Evolutionary conservation across 2,329 filamentous ascomycete species (phyloP), one percentile per base, ranked within the genome.

Genomic region (Colletotrichum sp.): DNA sequence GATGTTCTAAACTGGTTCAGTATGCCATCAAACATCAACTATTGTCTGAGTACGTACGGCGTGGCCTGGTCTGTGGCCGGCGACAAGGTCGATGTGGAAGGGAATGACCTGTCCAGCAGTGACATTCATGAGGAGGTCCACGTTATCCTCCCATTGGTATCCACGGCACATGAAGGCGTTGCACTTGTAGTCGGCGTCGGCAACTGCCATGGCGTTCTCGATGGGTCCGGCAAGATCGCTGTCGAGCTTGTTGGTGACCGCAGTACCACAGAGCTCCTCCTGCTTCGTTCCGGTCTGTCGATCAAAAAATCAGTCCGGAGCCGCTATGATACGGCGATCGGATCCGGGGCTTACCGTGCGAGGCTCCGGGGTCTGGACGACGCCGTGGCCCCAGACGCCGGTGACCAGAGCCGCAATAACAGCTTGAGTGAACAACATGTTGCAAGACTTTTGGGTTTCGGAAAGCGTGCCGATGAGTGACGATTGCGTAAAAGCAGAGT

Each of bases 71-170:
- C 80, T 80, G 77, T 87, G 85, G 1, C 84, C 84, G 4, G 84
- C 83, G 26, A 84, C 80, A 28, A 87, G 83, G 21, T 84, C 83
- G 32, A 86, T 82, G 10, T 81, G 80, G 72, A 86, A 85, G 56
- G 82, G 79, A 34, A 87, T 77, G 4, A 80, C 80, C 68, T 86
- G 79, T 15, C 85, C 84, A 15, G 83, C 78, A 4, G 70, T 78
- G 32, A 81, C 78, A 1, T 38, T 58, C 12, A 78, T 76, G n/a
- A 81, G 79, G 15, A 80, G 79, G 21, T 79, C 79, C 18, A 56
- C 58, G 67, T 83, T 83, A 61, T 83, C 80, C 34, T 81, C 80
- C 73, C 79, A 81, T 48, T 83, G 80, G 58, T 82, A 82, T 0
- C 81, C 81, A 12, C 81, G 81, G 78, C 81, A 83, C 7, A 80